Percentiles rank a stretch among this genome's conserved stretches.
Conservation (phyloP, 495 filamentous ascomycete genomes). For the Pyrenopolyporus hunteri region DNA sequence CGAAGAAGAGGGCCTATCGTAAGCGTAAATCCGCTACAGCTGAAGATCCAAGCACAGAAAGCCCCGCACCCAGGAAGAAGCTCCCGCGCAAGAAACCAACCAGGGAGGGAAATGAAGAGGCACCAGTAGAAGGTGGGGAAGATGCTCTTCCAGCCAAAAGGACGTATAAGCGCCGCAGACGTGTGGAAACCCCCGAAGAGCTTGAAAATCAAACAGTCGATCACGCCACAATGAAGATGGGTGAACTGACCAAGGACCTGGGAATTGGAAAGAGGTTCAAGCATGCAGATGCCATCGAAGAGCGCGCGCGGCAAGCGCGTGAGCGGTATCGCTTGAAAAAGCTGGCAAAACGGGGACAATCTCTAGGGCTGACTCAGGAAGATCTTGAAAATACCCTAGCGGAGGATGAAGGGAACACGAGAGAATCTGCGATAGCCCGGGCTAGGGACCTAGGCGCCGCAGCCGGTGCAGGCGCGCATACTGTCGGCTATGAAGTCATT, state of each 20-base stretch:
- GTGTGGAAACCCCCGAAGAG: slow-evolving; percentile 71
- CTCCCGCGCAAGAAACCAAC: slow-evolving; percentile 28
- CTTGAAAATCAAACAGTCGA: slow-evolving; percentile 76
- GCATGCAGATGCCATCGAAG: slow-evolving; percentile 62
- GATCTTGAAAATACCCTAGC: slow-evolving; percentile 16
- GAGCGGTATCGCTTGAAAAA: slow-evolving; percentile 44
- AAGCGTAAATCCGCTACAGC: slow-evolving; percentile 23
- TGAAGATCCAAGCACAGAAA: slow-evolving; percentile 27
- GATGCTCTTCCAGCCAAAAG: slow-evolving; percentile 39
- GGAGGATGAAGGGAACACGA: slow-evolving; percentile 26
- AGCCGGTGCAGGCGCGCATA: slow-evolving; percentile 38
- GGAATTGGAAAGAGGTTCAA: slow-evolving; percentile 82
- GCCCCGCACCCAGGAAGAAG: slow-evolving; percentile 29
- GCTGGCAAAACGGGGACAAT: slow-evolving; percentile 43
- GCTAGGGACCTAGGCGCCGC: slow-evolving; percentile 35
- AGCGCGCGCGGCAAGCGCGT: slow-evolving; percentile 52
- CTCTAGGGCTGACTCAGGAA: slow-evolving; percentile 25
- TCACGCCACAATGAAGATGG: slow-evolving; percentile 75
- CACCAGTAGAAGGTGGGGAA: slow-evolving; percentile 28
- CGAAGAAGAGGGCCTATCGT: slow-evolving; percentile 37
- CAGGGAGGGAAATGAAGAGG: background rate
- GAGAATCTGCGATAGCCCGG: slow-evolving; percentile 27
- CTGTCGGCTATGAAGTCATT: slow-evolving; percentile 71
- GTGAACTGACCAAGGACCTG: slow-evolving; percentile 76
- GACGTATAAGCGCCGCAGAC: slow-evolving; percentile 49